These are phyloP conservation scores for Penicillium odoratum DNA, from an alignment of 495 filamentous ascomycete genomes.

Conservation along the genomic window DNA sequence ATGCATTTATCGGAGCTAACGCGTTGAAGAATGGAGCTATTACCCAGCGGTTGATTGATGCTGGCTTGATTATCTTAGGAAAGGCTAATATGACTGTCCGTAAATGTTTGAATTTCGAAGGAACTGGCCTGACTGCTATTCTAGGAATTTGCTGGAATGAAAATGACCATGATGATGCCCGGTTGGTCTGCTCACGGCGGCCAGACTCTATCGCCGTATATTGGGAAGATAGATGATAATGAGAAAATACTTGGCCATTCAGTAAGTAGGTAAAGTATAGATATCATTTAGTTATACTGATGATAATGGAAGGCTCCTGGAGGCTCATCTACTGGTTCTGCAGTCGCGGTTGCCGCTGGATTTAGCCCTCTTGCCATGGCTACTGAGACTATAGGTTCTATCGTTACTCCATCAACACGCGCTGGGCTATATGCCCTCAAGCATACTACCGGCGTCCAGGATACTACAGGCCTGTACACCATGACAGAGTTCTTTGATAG, in stretches of 20 bases:
- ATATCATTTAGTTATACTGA: background rate
- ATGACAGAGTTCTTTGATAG: slow-evolving; percentile 12
- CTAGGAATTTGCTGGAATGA: slow-evolving; percentile 34
- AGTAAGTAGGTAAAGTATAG: background rate
- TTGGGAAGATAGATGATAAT: slow-evolving; percentile 25
- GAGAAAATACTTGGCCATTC: slow-evolving; percentile 26
- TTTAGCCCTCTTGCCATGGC: slow-evolving; percentile 41
- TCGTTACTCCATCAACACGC: slow-evolving; percentile 35
- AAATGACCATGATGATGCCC: slow-evolving; percentile 29
- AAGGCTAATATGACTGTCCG: slow-evolving; percentile 43
- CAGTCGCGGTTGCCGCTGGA: slow-evolving; percentile 41
- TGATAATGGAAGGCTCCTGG: slow-evolving; percentile 30
- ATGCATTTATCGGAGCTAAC: slow-evolving; percentile 33
- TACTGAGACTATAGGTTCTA: slow-evolving; percentile 45
- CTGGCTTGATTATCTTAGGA: slow-evolving; percentile 43
- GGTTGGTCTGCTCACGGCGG: slow-evolving; percentile 48
- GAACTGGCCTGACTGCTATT: slow-evolving; percentile 5
- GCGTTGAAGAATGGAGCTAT: slow-evolving; percentile 36
- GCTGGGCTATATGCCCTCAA: slow-evolving; percentile 42
- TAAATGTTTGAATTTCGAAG: slow-evolving; percentile 27
- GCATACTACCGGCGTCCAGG: slow-evolving; percentile 23
- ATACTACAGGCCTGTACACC: slow-evolving; percentile 20
- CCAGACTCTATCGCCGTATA: slow-evolving; percentile 45
- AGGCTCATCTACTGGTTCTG: slow-evolving; percentile 50
- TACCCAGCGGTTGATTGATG: slow-evolving; percentile 32